phyloP scores from a whole-genome alignment of 176 grass and related monocot species.

The Oryza officinalis region DNA sequence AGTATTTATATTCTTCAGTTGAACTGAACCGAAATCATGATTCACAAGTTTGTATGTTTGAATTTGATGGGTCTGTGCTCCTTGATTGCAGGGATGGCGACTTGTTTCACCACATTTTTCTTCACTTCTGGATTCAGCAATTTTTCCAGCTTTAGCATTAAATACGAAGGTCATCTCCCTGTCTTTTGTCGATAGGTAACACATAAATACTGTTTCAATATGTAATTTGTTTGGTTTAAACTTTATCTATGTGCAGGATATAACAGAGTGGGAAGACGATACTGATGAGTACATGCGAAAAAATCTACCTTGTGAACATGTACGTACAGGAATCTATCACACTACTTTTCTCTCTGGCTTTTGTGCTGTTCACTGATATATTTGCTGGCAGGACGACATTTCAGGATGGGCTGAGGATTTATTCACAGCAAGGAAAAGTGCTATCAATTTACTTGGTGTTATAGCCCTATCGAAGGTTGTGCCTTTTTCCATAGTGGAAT shows the following conservation, averaged over 20 bases:
- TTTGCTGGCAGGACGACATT: conserved; percentile 75
- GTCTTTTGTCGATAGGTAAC: conserved; percentile 31
- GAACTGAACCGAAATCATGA: background rate
- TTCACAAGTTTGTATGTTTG: conserved; percentile 3
- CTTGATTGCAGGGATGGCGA: conserved; percentile 74
- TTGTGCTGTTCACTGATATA: conserved; percentile 23
- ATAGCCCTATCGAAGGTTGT: conserved; percentile 85
- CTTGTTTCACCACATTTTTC: conserved; percentile 94
- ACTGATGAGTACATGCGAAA: conserved; percentile 87
- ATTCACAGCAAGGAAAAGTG: conserved; percentile 92
- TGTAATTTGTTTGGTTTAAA: conserved; percentile 35
- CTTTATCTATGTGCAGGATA: conserved; percentile 64
- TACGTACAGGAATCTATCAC: conserved; percentile 37
- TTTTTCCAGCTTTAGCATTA: conserved; percentile 80
- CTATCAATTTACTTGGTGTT: conserved; percentile 91
- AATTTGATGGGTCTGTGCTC: conserved; percentile 31
- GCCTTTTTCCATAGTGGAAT: conserved; percentile 23
- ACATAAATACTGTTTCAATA: background rate
- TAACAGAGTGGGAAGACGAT: conserved; percentile 84
- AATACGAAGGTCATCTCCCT: conserved; percentile 66
- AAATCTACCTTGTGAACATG: conserved; percentile 88
- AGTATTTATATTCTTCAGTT: conserved; percentile 42
- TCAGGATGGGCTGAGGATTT: conserved; percentile 91
- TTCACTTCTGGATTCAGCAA: conserved; percentile 70
- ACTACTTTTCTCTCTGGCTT: conserved; percentile 20